Evolutionary conservation across 768 basidiomycete species (phyloP), one percentile per base, ranked within the genome.

Genomic region (Agaricus sinodeliciosus): DNA sequence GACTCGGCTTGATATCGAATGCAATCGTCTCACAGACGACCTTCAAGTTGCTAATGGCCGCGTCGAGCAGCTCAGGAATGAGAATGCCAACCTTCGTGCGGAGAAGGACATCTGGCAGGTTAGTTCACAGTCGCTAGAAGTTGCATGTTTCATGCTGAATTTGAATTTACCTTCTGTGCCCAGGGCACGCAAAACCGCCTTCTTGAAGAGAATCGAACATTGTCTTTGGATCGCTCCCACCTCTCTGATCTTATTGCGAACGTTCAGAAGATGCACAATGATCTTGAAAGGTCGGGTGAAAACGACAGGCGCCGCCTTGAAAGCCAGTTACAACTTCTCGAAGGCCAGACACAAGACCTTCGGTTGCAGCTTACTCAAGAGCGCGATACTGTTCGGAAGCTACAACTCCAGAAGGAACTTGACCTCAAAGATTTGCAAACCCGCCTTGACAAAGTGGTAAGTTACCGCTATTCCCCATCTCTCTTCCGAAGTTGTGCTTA

Each of bases 31-130:
- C 34, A 70, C 79, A 13, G 85, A 89, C 41, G 85, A 90, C 41
- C 70, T 88, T 9, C 72, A 80, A 18, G 66, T 74, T 6, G 74
- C 81, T 2, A 81, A 79, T 56, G 72, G 78, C 22, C 76, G 77
- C 19, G 69, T 85, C 13, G 91, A 94, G 57, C 84, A 88, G 53
- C 71, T 93, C 36, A 82, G 90, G 9, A 90, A 88, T 58, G 94
- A 97, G 60, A 80, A 76, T 57, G 87, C 90, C 2, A 94, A 90
- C 64, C 77, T 96, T 15, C 82, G 87, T 40, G 94, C 93, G 0
- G 95, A 98, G 77, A 94, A 92, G 73, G 86, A 82, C 62, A 89
- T 94, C 34, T 92, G 88, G 87, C 90, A 91, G 84, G 92, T 90
- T 48, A 28, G 78, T 62, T 1, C 31, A 15, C 13, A 3, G 7